Conservation (phyloP, 73 alveolate genomes). For the Blepharisma japonicum region DNA sequence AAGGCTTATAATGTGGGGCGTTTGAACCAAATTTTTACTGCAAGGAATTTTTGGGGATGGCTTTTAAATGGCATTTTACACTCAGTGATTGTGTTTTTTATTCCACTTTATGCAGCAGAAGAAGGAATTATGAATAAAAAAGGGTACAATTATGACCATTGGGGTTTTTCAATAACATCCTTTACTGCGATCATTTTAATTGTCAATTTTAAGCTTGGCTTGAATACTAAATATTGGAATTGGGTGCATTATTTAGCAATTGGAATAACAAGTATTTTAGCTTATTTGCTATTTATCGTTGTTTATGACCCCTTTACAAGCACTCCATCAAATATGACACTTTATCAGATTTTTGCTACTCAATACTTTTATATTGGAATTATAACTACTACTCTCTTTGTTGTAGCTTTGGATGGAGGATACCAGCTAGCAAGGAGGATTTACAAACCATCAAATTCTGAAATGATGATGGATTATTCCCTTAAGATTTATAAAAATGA, state of each 20-base stretch:
- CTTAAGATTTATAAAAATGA: no score
- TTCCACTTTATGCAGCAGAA: constrained; percentile 29
- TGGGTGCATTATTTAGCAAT: neutral
- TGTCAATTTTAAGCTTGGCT: constrained; percentile 38
- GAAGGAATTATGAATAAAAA: neutral
- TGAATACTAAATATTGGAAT: constrained; percentile 42
- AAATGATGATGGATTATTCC: no score
- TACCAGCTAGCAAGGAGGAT: no score
- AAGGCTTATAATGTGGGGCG: constrained; percentile 40
- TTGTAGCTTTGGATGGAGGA: no score
- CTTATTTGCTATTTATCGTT: constrained; percentile 19
- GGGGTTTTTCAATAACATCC: constrained; percentile 43
- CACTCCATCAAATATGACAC: constrained; percentile 1
- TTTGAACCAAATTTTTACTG: constrained; percentile 42
- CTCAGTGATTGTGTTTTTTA: constrained; percentile 33
- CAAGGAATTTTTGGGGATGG: constrained; percentile 32
- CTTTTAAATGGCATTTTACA: constrained; percentile 31
- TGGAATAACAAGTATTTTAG: neutral
- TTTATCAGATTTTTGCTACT: neutral
- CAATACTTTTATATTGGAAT: constrained; percentile 7
- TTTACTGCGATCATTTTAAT: constrained; percentile 40
- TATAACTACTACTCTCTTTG: neutral
- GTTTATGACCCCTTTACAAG: constrained; percentile 1
- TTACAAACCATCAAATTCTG: no score
- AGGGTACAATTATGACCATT: constrained; percentile 38